Evolutionary conservation across 1,139 yeast species (phyloP).

Genomic region (Lodderomyces orthopsilosis): DNA sequence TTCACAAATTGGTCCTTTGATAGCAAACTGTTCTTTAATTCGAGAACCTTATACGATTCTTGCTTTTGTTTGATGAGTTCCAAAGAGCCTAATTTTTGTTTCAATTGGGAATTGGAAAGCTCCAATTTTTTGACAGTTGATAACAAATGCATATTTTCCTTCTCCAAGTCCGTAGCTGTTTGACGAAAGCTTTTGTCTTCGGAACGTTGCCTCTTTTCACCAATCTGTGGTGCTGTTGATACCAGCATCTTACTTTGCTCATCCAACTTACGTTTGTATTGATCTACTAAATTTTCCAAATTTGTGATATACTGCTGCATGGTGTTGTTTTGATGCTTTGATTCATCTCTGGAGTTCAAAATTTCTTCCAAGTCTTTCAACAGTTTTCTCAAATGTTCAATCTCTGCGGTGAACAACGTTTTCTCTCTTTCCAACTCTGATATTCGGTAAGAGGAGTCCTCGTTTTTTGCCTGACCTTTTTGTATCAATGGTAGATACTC

Average conservation of each 20-base stretch:
- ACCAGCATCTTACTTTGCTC: constrained; percentile 11
- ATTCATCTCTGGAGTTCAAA: constrained; percentile 15
- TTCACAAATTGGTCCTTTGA: constrained; percentile 62
- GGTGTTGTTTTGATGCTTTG: constrained; percentile 19
- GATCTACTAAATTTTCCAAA: constrained; percentile 53
- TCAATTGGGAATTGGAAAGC: constrained; percentile 27
- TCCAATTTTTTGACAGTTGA: constrained; percentile 37
- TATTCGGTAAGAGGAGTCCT: constrained; percentile 24
- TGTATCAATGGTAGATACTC: constrained; percentile 21
- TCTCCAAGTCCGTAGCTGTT: constrained; percentile 34
- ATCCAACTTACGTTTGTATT: constrained; percentile 54
- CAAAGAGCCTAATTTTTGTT: constrained; percentile 32
- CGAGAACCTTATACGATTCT: constrained; percentile 51
- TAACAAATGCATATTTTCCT: constrained; percentile 40
- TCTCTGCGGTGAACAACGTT: constrained; percentile 57
- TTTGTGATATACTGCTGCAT: constrained; percentile 39
- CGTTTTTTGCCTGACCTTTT: constrained; percentile 14
- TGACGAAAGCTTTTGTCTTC: constrained; percentile 22
- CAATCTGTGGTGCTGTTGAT: constrained; percentile 8
- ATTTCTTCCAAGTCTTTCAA: constrained; percentile 31
- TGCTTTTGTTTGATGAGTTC: constrained; percentile 28
- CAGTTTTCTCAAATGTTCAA: constrained; percentile 53
- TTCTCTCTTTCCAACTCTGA: constrained; percentile 53
- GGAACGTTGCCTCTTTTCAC: constrained; percentile 25
- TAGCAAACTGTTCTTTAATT: constrained; percentile 69